Conservation (phyloP, 345 rosid species). For the Camelina hispida region DNA sequence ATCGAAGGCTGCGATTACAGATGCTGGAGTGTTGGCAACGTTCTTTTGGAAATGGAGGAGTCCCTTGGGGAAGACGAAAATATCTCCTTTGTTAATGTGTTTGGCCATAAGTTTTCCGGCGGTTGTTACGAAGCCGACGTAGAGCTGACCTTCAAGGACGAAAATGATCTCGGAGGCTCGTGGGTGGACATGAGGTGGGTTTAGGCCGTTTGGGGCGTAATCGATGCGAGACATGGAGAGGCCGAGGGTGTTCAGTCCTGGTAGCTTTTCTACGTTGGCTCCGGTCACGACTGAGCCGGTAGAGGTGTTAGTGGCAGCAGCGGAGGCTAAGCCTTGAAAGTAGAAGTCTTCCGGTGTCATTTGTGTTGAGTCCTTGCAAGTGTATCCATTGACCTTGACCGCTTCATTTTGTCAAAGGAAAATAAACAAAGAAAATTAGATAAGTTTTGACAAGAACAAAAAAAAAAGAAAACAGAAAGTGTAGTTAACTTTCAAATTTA, state of each 20-base stretch:
- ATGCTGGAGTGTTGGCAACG: slow-evolving; percentile 46
- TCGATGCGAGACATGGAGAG: slow-evolving; percentile 53
- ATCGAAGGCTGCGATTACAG: slow-evolving; percentile 59
- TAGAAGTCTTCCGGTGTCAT: slow-evolving; percentile 42
- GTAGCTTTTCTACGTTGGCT: slow-evolving; percentile 45
- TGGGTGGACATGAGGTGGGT: slow-evolving; percentile 53
- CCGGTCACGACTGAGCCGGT: slow-evolving; percentile 42
- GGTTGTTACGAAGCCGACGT: slow-evolving; percentile 65
- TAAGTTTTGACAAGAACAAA: neutral
- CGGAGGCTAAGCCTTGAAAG: slow-evolving; percentile 38
- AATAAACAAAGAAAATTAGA: neutral
- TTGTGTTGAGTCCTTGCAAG: slow-evolving; percentile 44
- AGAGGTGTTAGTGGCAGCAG: slow-evolving; percentile 15
- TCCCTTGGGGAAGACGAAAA: slow-evolving; percentile 64
- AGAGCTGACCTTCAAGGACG: slow-evolving; percentile 60
- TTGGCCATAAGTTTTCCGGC: slow-evolving; percentile 53
- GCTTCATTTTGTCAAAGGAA: slow-evolving; percentile 20
- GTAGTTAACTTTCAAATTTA: neutral
- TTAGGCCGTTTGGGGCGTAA: slow-evolving; percentile 60
- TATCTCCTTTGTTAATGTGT: slow-evolving; percentile 55
- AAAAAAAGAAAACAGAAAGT: neutral
- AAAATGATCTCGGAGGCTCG: slow-evolving; percentile 61
- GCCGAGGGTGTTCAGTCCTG: slow-evolving; percentile 49
- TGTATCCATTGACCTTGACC: slow-evolving; percentile 45
- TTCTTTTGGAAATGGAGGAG: slow-evolving; percentile 68